Conservation (phyloP, 768 basidiomycete species). For the Boletus huronensis region DNA sequence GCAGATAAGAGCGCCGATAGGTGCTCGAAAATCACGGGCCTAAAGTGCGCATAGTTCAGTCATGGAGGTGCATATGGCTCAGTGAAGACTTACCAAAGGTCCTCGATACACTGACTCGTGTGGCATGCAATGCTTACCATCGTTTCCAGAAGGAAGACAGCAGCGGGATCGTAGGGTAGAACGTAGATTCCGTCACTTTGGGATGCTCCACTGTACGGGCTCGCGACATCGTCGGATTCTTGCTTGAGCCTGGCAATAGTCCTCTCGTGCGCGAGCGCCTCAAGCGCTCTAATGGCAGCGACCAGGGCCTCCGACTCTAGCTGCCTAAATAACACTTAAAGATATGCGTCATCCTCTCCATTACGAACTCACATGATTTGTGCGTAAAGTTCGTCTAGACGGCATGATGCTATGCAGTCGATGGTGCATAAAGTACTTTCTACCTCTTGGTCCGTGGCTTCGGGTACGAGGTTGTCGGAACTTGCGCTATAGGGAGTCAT, state of each 20-base stretch:
- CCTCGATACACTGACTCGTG: conserved; percentile 73
- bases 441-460: conserved; percentile 87
- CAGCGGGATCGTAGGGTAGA: conserved; percentile 91
- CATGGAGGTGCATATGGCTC: neutral
- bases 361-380: conserved; percentile 78
- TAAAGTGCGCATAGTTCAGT: conserved; percentile 30
- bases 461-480: conserved; percentile 73
- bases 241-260: conserved; percentile 77
- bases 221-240: conserved; percentile 56
- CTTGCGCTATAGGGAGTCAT: conserved; percentile 88
- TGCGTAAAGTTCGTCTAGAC: conserved; percentile 88
- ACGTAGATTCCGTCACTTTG: conserved; percentile 47
- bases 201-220: conserved; percentile 32
- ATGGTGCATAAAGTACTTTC: conserved; percentile 94
- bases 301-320: conserved; percentile 76
- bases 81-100: conserved; percentile 68
- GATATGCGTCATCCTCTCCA: neutral
- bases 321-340: conserved; percentile 47
- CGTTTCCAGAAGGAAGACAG: conserved; percentile 90
- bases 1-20: conserved; percentile 75
- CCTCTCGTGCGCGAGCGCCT: conserved; percentile 86
- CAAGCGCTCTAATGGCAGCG: conserved; percentile 81
- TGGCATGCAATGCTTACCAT: conserved; percentile 89
- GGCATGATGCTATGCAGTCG: conserved; percentile 92
- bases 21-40: conserved; percentile 95